Conservation (phyloP, 2,329 filamentous ascomycete species). For the Penicillium sp. region DNA sequence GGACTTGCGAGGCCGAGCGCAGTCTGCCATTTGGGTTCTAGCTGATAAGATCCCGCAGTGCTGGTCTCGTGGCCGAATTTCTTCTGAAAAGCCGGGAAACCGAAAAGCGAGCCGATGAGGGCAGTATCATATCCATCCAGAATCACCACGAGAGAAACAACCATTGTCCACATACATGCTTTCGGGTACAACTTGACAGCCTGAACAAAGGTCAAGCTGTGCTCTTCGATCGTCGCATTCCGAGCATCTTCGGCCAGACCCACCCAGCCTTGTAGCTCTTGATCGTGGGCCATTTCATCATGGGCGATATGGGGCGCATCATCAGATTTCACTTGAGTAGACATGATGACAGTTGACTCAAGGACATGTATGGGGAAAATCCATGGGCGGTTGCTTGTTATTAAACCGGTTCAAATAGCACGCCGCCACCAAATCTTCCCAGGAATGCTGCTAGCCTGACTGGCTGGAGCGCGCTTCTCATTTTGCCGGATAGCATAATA, state of each 20-base stretch:
- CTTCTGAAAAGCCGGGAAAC: slow-evolving; percentile 1
- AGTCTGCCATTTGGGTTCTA: slow-evolving; percentile 9
- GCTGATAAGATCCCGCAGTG: background rate
- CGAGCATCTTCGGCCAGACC: slow-evolving; percentile 8
- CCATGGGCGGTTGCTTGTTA: background rate
- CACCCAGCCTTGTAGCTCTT: slow-evolving; percentile 1
- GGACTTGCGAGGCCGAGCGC: slow-evolving; percentile 3
- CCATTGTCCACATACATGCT: slow-evolving; percentile 7
- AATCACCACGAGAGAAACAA: slow-evolving; percentile 8
- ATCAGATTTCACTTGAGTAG: background rate
- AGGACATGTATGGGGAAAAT: background rate
- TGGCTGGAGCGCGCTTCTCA: background rate
- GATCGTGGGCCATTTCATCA: background rate
- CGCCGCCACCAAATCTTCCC: background rate
- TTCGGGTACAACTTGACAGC: slow-evolving; percentile 8
- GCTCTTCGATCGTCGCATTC: slow-evolving; percentile 5
- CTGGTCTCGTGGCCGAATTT: background rate
- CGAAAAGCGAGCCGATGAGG: slow-evolving; percentile 3
- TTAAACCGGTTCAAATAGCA: background rate
- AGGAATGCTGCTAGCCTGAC: background rate
- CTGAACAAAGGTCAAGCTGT: slow-evolving; percentile 1
- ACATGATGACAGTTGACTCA: background rate
- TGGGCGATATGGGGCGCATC: background rate
- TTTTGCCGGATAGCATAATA: background rate
- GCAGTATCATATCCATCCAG: slow-evolving; percentile 10